Evolutionary conservation across 805 yeast species (phyloP).

Genomic region (Cyberlindnera suaveolens): DNA sequence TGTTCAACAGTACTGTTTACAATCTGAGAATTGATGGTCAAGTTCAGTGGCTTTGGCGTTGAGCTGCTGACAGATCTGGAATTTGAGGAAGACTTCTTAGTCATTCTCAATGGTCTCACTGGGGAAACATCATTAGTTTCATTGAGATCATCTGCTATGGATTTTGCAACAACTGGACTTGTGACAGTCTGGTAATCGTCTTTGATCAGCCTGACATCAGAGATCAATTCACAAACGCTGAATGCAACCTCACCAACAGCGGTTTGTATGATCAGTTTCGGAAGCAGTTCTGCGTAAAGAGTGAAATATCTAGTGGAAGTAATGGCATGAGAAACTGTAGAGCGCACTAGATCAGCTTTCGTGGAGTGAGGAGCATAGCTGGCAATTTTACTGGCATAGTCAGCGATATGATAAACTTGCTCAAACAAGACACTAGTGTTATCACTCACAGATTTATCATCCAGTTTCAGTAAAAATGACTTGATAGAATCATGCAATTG

Average conservation of each 20-base stretch:
- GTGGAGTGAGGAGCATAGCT: slow-evolving; percentile 28
- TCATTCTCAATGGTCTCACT: slow-evolving; percentile 65
- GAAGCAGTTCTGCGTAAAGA: slow-evolving; percentile 56
- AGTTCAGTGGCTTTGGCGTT: slow-evolving; percentile 16
- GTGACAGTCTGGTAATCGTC: background rate
- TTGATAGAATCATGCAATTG: slow-evolving; percentile 46
- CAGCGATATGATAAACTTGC: slow-evolving; percentile 42
- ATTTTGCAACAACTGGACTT: background rate
- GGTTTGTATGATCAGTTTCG: slow-evolving; percentile 64
- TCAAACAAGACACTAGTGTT: slow-evolving; percentile 35
- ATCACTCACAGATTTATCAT: slow-evolving; percentile 12
- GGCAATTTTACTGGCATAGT: slow-evolving; percentile 27
- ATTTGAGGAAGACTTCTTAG: slow-evolving; percentile 39
- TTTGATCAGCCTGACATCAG: slow-evolving; percentile 41
- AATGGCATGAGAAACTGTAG: slow-evolving; percentile 67
- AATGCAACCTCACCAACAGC: slow-evolving; percentile 71
- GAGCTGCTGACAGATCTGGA: slow-evolving; percentile 11
- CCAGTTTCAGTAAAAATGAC: slow-evolving; percentile 32
- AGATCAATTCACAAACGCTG: slow-evolving; percentile 54
- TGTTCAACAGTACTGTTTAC: slow-evolving; percentile 7
- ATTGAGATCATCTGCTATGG: background rate
- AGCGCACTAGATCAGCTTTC: slow-evolving; percentile 45
- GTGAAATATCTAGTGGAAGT: slow-evolving; percentile 73
- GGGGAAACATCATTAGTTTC: slow-evolving; percentile 29
- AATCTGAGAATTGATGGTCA: slow-evolving; percentile 15